Evolutionary conservation across 257 asterid genomes (phyloP).

Genomic region (Fraxinus pennsylvanica): DNA sequence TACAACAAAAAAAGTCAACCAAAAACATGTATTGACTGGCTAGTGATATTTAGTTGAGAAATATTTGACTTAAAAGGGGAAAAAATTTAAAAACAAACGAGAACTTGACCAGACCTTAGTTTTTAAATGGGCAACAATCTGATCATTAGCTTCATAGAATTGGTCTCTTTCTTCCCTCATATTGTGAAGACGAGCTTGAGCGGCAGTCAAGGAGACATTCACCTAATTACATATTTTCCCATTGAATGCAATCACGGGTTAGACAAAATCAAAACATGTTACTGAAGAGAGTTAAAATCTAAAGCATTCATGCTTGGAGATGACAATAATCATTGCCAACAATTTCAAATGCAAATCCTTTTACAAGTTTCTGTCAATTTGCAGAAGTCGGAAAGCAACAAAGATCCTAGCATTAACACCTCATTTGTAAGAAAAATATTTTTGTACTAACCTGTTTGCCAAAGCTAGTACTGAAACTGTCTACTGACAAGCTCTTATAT

Average conservation of each 20-base stretch:
- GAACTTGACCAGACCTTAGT: constrained; percentile 59
- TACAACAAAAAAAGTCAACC: constrained; percentile 9
- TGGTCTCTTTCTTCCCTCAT: constrained; percentile 91
- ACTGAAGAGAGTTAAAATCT: constrained; percentile 12
- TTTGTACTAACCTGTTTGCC: background rate
- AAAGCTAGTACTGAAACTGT: background rate
- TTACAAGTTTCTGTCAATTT: background rate
- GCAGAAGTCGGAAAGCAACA: background rate
- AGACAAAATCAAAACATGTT: constrained; percentile 12
- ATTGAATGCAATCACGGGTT: constrained; percentile 4
- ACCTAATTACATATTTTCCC: constrained; percentile 51
- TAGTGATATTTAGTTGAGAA: constrained; percentile 18
- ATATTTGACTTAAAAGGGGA: constrained; percentile 10
- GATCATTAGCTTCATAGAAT: constrained; percentile 95
- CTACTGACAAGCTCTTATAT: background rate
- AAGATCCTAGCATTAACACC: background rate
- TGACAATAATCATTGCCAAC: background rate
- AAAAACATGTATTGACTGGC: constrained; percentile 13
- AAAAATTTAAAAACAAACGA: background rate
- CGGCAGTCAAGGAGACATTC: constrained; percentile 80
- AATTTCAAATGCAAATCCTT: constrained; percentile 16
- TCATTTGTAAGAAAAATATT: background rate
- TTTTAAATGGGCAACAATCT: constrained; percentile 84
- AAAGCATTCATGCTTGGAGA: constrained; percentile 8
- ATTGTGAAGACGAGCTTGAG: constrained; percentile 79